Evolutionary conservation across 345 rosid genomes (phyloP).

Genomic region (Eucalyptus globulus): DNA sequence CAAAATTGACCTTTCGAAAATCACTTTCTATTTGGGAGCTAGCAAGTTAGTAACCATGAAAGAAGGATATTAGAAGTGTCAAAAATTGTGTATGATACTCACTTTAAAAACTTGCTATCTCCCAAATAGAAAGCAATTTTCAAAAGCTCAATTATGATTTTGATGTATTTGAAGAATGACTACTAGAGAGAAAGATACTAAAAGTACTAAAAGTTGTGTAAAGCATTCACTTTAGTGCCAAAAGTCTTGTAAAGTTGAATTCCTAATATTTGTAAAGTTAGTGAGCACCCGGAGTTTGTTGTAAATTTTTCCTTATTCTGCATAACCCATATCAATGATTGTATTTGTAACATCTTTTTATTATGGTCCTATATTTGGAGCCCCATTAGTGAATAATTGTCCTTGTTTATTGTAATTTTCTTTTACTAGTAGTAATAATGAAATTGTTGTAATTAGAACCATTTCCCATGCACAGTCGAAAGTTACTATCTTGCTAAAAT

Average conservation of each 20-base stretch:
- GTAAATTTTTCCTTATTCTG: not conserved
- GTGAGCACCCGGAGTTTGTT: not conserved
- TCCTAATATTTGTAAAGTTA: too few species aligned
- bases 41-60: too few species aligned
- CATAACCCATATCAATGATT: not conserved
- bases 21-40: not conserved
- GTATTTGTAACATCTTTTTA: not conserved
- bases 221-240: fast-evolving
- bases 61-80: fast-evolving
- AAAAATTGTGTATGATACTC: too few species aligned
- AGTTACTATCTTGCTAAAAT: not conserved
- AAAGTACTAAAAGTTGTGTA: too few species aligned
- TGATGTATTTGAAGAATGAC: too few species aligned
- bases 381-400: too few species aligned
- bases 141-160: not conserved
- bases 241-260: too few species aligned
- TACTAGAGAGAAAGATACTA: too few species aligned
- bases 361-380: not conserved
- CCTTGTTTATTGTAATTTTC: not conserved
- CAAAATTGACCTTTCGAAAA: not conserved
- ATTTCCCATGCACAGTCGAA: not conserved
- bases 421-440: not conserved
- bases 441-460: not conserved
- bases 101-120: not conserved
- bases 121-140: not conserved